Conservation (phyloP, 345 rosid genomes). For the Gossypium rotundifolium region DNA sequence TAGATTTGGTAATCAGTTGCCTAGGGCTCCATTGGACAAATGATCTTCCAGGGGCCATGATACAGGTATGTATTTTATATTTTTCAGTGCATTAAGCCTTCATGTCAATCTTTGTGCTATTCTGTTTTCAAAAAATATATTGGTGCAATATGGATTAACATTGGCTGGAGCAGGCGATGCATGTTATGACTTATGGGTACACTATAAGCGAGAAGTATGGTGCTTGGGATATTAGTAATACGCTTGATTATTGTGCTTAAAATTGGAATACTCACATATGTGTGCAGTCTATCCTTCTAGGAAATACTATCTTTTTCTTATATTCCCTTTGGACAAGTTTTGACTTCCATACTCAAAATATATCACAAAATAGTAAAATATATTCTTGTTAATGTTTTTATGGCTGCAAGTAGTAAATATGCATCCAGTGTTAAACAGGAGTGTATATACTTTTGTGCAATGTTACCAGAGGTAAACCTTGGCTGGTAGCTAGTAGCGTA, state of each 20-base stretch:
- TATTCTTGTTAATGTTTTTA: background rate
- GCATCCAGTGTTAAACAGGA: background rate
- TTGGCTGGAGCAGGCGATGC: background rate
- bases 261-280: background rate
- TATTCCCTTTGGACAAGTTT: background rate
- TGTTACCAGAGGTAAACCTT: background rate
- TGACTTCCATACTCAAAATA: background rate
- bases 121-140: background rate
- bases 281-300: background rate
- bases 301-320: background rate
- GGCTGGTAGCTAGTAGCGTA: background rate
- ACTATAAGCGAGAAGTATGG: background rate
- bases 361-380: background rate
- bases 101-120: background rate
- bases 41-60: conserved; percentile 99
- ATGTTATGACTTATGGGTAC: background rate
- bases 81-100: background rate
- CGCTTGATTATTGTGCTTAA: background rate
- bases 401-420: background rate
- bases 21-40: conserved; percentile 99
- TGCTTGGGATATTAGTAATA: background rate
- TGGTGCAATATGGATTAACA: background rate
- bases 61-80: conserved; percentile 47
- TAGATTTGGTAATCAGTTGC: conserved; percentile 84
- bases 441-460: background rate